Percentiles rank a stretch among this genome's conserved stretches.
These are phyloP conservation scores for Helichrysum umbraculigerum DNA, from an alignment of 129 eudicot species.

Conservation along the genomic window DNA sequence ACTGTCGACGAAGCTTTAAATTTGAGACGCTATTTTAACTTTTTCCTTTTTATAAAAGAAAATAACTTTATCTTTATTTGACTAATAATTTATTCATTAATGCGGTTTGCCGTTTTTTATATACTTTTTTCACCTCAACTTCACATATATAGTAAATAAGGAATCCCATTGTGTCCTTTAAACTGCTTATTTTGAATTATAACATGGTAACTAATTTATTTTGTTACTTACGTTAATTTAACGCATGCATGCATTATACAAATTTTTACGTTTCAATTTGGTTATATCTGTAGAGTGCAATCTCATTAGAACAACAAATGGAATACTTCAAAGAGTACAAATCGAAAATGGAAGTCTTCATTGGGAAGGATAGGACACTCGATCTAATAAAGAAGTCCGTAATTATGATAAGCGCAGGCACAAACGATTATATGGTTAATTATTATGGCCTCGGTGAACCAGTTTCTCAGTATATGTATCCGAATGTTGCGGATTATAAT, in stretches of 20 bases:
- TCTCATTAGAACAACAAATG: constrained; percentile 54
- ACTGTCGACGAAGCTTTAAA: no score
- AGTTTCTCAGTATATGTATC: constrained; percentile 32
- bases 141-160: neutral
- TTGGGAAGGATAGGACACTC: constrained; percentile 49
- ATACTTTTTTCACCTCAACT: neutral
- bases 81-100: neutral
- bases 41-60: no score
- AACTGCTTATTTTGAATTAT: no score
- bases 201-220: no score
- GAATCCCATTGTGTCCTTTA: no score
- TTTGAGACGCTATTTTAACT: no score
- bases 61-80: neutral
- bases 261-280: neutral
- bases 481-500: constrained; percentile 40
- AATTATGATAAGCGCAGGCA: constrained; percentile 58
- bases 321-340: constrained; percentile 68
- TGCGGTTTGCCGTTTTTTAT: neutral
- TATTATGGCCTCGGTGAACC: constrained; percentile 46
- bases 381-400: constrained; percentile 39
- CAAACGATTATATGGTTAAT: constrained; percentile 61
- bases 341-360: constrained; percentile 42
- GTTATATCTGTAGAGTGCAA: constrained; percentile 55
- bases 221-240: no score
- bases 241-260: neutral